phyloP scores from a whole-genome alignment of 1,139 yeast genomes.

The Pichia terricola region DNA sequence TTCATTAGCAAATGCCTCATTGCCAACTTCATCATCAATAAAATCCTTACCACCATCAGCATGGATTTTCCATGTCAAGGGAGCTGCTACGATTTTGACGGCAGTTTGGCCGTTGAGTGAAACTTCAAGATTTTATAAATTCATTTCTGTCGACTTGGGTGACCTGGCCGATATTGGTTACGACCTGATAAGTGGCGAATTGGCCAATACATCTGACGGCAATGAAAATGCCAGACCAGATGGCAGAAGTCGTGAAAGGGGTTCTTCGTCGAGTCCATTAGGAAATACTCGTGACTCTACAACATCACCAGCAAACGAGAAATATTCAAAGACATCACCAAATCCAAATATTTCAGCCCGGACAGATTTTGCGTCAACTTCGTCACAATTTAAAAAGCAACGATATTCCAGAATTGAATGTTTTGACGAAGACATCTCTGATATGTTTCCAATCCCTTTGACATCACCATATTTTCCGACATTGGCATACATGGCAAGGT shows the following conservation, averaged over 20 bases:
- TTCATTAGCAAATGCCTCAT: conserved; percentile 84
- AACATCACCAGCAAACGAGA: background rate
- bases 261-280: background rate
- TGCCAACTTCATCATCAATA: conserved; percentile 49
- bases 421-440: conserved; percentile 78
- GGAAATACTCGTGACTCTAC: background rate
- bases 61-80: conserved; percentile 95
- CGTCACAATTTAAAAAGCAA: conserved; percentile 19
- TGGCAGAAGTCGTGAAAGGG: conserved; percentile 1
- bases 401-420: conserved; percentile 60
- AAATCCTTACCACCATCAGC: conserved; percentile 82
- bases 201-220: conserved; percentile 19
- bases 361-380: conserved; percentile 5
- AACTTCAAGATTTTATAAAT: conserved; percentile 60
- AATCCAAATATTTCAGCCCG: conserved; percentile 8
- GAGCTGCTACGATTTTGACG: conserved; percentile 89
- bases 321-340: conserved; percentile 4
- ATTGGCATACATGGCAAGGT: conserved; percentile 74
- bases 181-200: conserved; percentile 32
- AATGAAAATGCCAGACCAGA: conserved; percentile 10
- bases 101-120: conserved; percentile 93
- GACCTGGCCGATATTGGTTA: conserved; percentile 77
- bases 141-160: conserved; percentile 69
- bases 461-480: conserved; percentile 82
- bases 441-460: conserved; percentile 74